phyloP scores from a whole-genome alignment of 345 rosid genomes.

The Salix purpurea region DNA sequence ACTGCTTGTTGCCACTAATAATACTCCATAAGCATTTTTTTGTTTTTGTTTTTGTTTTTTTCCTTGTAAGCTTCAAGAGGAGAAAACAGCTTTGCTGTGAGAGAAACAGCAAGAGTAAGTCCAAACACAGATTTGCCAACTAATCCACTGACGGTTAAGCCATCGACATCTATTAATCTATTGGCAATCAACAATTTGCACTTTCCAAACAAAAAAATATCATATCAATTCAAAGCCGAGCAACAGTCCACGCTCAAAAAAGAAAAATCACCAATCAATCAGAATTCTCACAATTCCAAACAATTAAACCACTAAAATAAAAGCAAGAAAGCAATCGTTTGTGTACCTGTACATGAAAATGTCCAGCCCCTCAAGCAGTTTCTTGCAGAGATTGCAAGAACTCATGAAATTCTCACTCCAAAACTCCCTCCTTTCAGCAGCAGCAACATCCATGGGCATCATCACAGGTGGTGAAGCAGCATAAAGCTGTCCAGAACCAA shows the following conservation, averaged over 20 bases:
- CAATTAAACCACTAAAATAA: background rate
- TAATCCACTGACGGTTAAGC: background rate
- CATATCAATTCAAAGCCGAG: background rate
- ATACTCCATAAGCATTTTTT: background rate
- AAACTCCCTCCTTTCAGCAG: background rate
- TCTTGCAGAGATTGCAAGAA: background rate
- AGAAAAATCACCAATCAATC: background rate
- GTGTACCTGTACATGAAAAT: background rate
- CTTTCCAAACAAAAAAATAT: background rate
- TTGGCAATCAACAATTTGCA: background rate
- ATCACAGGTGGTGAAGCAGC: background rate
- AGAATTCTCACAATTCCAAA: background rate
- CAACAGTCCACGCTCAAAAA: background rate
- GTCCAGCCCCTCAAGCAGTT: background rate
- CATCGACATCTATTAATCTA: background rate
- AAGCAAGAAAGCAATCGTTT: background rate
- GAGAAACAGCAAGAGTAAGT: background rate
- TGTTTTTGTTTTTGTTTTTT: too few relatives aligned
- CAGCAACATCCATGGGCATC: background rate
- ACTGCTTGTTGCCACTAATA: background rate
- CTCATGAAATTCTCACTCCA: background rate
- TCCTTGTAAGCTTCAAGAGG: background rate
- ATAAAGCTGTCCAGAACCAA: background rate
- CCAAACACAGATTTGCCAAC: background rate
- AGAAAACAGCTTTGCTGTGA: background rate